Conservation (phyloP, 306 rosid species). For the Pterocarpus macrocarpus region DNA sequence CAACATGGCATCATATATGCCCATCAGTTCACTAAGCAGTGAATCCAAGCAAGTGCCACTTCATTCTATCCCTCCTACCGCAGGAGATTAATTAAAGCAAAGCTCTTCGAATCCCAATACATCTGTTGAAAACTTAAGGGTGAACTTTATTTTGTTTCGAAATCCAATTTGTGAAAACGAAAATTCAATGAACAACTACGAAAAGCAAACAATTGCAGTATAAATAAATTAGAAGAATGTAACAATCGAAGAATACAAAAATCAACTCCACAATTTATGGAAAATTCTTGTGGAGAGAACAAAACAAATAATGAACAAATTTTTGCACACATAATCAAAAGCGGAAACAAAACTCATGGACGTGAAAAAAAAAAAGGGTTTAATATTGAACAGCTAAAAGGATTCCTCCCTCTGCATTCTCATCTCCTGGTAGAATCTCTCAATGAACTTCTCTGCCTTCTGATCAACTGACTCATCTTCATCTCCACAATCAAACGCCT, state of each 20-base stretch:
- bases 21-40: too few species aligned
- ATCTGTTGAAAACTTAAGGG: too few species aligned
- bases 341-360: neutral
- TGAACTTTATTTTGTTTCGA: too few species aligned
- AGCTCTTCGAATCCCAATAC: too few species aligned
- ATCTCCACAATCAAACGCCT: constrained; percentile 52
- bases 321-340: neutral
- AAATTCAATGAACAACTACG: too few species aligned
- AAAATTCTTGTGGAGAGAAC: constrained; percentile 41
- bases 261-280: constrained; percentile 43
- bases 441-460: constrained; percentile 74
- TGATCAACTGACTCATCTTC: constrained; percentile 72
- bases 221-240: too few species aligned
- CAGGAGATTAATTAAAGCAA: too few species aligned
- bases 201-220: too few species aligned
- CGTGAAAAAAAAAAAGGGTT: neutral
- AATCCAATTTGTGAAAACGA: too few species aligned
- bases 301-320: constrained; percentile 18
- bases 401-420: constrained; percentile 66
- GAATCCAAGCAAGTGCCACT: too few species aligned
- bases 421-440: constrained; percentile 71
- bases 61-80: too few species aligned
- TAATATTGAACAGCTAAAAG: constrained; percentile 16
- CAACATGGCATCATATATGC: too few species aligned
- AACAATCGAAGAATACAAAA: neutral